Evolutionary conservation across 2,329 filamentous ascomycete species (phyloP).

Genomic region (Aspergillus pseudoviridinutans): DNA sequence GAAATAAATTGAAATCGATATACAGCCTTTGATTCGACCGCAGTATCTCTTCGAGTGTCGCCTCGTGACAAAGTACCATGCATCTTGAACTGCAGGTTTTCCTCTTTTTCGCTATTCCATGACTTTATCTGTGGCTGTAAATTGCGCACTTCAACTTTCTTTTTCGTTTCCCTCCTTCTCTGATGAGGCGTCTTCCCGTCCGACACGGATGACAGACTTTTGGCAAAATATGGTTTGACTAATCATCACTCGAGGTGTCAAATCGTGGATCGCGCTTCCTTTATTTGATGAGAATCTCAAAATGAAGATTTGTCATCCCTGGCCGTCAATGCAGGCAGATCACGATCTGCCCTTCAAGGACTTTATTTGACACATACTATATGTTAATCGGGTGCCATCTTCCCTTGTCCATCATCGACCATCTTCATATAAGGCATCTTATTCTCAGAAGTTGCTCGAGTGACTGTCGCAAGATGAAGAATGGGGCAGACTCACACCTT

Average conservation of each 20-base stretch:
- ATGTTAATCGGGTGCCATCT: not conserved
- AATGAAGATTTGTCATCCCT: not conserved
- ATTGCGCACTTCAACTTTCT: not conserved
- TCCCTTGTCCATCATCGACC: not conserved
- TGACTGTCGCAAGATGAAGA: not conserved
- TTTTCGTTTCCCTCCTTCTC: not conserved
- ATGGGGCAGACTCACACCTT: not conserved
- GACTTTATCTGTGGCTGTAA: not conserved
- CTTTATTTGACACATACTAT: not conserved
- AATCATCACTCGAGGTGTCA: not conserved
- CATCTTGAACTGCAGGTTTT: constrained; percentile 9
- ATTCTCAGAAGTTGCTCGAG: not conserved
- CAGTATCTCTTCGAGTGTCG: constrained; percentile 11
- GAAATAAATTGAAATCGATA: constrained; percentile 18
- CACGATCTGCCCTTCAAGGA: constrained; percentile 7
- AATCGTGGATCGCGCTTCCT: not conserved
- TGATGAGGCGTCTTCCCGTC: not conserved
- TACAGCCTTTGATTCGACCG: constrained; percentile 11
- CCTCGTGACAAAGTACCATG: constrained; percentile 21
- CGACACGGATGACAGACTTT: not conserved
- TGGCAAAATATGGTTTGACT: not conserved
- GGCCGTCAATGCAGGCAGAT: not conserved
- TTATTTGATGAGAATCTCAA: not conserved
- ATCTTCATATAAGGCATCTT: no score
- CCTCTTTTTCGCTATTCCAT: not conserved